These are phyloP conservation scores for Zygosaccharomyces rouxii DNA, from an alignment of 805 yeast species.

Conservation along the genomic window DNA sequence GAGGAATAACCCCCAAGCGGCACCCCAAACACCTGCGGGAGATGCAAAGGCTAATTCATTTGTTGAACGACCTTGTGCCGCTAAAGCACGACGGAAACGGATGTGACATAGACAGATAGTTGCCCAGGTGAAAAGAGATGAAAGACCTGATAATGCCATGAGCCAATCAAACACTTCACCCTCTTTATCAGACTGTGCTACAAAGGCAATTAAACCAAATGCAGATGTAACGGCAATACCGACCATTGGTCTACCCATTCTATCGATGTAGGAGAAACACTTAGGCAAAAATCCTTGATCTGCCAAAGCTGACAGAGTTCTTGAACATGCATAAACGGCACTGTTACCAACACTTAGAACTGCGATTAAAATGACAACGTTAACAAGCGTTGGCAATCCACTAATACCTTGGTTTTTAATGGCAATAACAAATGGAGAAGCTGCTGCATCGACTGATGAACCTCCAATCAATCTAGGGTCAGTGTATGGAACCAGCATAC, in stretches of 20 bases:
- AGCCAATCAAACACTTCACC: slow-evolving; percentile 61
- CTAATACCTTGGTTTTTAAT: slow-evolving; percentile 57
- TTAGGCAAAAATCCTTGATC: slow-evolving; percentile 61
- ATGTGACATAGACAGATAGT: slow-evolving; percentile 56
- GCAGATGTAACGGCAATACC: slow-evolving; percentile 48
- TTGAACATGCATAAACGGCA: slow-evolving; percentile 64
- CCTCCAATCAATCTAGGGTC: slow-evolving; percentile 44
- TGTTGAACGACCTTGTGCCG: slow-evolving; percentile 59
- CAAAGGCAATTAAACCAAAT: slow-evolving; percentile 56
- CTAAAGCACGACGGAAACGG: slow-evolving; percentile 60
- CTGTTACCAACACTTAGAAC: slow-evolving; percentile 70
- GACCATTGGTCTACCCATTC: slow-evolving; percentile 62
- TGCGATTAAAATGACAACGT: slow-evolving; percentile 63
- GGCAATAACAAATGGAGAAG: slow-evolving; percentile 81
- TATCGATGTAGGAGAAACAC: slow-evolving; percentile 55
- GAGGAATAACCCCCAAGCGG: slow-evolving; percentile 55
- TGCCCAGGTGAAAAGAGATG: slow-evolving; percentile 61
- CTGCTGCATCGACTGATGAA: slow-evolving; percentile 54
- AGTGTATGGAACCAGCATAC: slow-evolving; percentile 45
- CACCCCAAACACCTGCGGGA: slow-evolving; percentile 65
- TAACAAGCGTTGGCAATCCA: slow-evolving; percentile 62
- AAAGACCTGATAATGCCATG: slow-evolving; percentile 58
- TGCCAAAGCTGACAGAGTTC: slow-evolving; percentile 60
- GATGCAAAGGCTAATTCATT: slow-evolving; percentile 66
- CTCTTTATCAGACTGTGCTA: slow-evolving; percentile 50